Evolutionary conservation across 2,329 filamentous ascomycete genomes (phyloP).

Genomic region (Meredithiella fracta): DNA sequence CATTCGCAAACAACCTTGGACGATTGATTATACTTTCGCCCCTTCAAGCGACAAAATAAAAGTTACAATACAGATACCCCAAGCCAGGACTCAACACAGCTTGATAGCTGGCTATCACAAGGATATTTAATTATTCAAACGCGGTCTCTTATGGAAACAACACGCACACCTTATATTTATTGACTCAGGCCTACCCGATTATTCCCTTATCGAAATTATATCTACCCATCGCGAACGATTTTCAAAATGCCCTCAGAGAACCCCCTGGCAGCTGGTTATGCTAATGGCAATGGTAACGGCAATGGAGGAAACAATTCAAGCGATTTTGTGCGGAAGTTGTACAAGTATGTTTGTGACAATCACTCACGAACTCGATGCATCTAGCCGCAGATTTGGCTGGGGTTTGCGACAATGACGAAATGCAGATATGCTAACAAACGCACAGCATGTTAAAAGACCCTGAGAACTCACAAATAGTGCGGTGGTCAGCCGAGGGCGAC

Average conservation of each 20-base stretch:
- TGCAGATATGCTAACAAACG: constrained; percentile 19
- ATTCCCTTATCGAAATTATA: too few relatives aligned
- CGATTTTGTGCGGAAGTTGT: constrained; percentile 96
- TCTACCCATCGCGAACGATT: too few relatives aligned
- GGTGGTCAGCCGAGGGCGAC: constrained; percentile 89
- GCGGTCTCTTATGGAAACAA: too few relatives aligned
- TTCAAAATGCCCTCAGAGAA: constrained; percentile 6
- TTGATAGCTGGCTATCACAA: too few relatives aligned
- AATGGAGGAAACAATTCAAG: constrained; percentile 58
- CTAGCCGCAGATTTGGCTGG: not conserved
- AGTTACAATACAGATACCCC: too few relatives aligned
- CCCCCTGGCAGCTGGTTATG: constrained; percentile 1
- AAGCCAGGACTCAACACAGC: too few relatives aligned
- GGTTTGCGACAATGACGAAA: constrained; percentile 20
- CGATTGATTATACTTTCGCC: too few relatives aligned
- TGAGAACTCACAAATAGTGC: constrained; percentile 76
- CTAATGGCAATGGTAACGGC: not conserved
- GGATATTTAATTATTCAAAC: too few relatives aligned
- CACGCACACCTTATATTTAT: too few relatives aligned
- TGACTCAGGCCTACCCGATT: too few relatives aligned
- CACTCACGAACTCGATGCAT: not conserved
- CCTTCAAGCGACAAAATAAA: too few relatives aligned
- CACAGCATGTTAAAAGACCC: constrained; percentile 89
- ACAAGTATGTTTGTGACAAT: constrained; percentile 51
- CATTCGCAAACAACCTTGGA: too few relatives aligned